Evolutionary conservation across 768 basidiomycete genomes (phyloP).

Genomic region (Naganishia onofrii): DNA sequence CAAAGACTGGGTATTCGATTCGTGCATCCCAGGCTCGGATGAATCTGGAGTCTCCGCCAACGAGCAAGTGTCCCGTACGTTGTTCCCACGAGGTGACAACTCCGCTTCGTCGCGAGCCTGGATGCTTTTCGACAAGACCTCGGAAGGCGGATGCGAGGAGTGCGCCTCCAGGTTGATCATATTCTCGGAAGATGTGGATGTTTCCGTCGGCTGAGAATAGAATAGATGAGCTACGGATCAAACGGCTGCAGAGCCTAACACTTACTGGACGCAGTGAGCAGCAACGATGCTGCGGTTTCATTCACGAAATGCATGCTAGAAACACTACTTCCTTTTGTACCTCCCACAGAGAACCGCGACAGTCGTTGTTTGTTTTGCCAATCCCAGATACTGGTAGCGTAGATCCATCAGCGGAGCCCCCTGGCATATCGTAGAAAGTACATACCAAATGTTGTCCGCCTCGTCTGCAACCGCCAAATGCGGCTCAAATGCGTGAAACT

Average conservation of each 20-base stretch:
- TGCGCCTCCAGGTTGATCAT: constrained; percentile 71
- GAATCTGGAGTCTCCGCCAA: constrained; percentile 83
- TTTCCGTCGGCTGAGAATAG: constrained; percentile 73
- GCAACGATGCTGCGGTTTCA: constrained; percentile 86
- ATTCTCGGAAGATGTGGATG: constrained; percentile 87
- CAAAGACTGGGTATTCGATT: constrained; percentile 69
- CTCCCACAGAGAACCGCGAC: constrained; percentile 84
- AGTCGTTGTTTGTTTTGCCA: constrained; percentile 79
- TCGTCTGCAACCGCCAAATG: constrained; percentile 84
- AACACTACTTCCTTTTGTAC: constrained; percentile 73
- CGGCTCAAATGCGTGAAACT: constrained; percentile 85
- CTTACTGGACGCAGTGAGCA: constrained; percentile 70
- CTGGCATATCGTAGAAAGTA: neutral
- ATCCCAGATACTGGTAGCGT: constrained; percentile 66
- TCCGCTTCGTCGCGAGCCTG: constrained; percentile 70
- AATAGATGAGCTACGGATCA: neutral
- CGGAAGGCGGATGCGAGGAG: constrained; percentile 94
- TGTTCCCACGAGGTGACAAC: constrained; percentile 93
- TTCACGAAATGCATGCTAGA: constrained; percentile 90
- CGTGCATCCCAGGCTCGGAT: constrained; percentile 95
- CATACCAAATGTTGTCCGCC: constrained; percentile 67
- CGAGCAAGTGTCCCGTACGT: constrained; percentile 73
- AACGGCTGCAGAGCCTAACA: constrained; percentile 55
- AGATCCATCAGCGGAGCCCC: neutral
- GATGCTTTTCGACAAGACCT: constrained; percentile 73